Conservation (phyloP, 495 filamentous ascomycete genomes). For the Venustampulla echinocandica region DNA sequence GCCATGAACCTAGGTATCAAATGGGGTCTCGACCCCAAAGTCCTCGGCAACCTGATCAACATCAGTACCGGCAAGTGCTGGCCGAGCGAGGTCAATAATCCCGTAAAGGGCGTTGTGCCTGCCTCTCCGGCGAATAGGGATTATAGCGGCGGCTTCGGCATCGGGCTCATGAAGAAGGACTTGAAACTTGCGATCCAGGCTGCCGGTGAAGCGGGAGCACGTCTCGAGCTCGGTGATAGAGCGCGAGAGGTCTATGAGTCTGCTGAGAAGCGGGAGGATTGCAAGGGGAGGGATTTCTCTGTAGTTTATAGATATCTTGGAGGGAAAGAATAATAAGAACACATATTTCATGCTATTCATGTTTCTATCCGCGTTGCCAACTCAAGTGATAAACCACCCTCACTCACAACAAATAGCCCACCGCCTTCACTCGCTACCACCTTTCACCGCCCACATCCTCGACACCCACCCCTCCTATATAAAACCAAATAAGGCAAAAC, state of each 20-base stretch:
- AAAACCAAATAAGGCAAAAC: too few species aligned
- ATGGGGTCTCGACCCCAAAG: conserved; percentile 74
- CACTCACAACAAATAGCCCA: too few species aligned
- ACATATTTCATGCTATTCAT: too few species aligned
- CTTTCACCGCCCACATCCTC: too few species aligned
- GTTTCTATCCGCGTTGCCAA: too few species aligned
- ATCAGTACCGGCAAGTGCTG: conserved; percentile 81
- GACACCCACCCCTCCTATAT: too few species aligned
- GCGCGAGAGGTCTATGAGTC: conserved; percentile 62
- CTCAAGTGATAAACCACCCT: too few species aligned
- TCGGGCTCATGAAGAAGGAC: conserved; percentile 81
- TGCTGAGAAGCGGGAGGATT: conserved; percentile 47
- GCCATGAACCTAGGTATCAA: conserved; percentile 86
- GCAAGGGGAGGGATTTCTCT: conserved; percentile 72
- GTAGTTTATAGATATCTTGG: conserved; percentile 72
- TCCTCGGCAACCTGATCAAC: conserved; percentile 73
- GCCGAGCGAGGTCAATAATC: conserved; percentile 89
- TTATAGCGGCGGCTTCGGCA: conserved; percentile 76
- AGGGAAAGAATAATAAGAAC: conserved; percentile 16
- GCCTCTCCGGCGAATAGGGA: conserved; percentile 62
- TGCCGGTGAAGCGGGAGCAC: conserved; percentile 57
- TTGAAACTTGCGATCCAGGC: conserved; percentile 63
- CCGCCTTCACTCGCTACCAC: too few species aligned
- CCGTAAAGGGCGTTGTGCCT: conserved; percentile 74
- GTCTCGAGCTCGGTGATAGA: conserved; percentile 53